Evolutionary conservation across 306 rosid genomes (phyloP), one percentile per base, ranked within the genome.

Genomic region (Medicago ruthenica): DNA sequence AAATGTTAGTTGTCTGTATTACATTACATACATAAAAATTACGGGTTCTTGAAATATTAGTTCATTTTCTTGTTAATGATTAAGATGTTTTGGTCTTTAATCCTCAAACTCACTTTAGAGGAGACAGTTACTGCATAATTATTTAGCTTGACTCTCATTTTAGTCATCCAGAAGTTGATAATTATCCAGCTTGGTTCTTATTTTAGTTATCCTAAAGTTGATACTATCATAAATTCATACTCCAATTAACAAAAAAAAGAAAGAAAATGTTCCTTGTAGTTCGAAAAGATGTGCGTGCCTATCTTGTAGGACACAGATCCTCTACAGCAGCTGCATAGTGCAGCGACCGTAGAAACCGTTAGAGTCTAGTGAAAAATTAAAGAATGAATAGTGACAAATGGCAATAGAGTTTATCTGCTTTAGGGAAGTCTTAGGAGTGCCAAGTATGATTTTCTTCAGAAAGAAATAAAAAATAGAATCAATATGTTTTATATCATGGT

Each of bases 401-500:
- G 9, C n/a, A 9, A 54, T 34, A 37, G 12, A 78, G 58, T n/a
- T 71, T 58, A 71, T 78, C 81, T 45, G 75, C 15, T 36, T 47
- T 15, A 41, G 60, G 53, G 2, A 71, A 64, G 39, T 53, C 27
- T 64, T 3, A 42, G 36, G 64, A 47, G 53, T 70, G 63, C 41
- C 76, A 45, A 42, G 21, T 34, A 31, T 78, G 50, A 55, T 76
- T 53, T 53, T 66, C 67, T 40, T 24, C 14, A 39, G 17, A 41
- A 6, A 17, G 3, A 20, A 27, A 40, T 3, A 13, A 4, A 20
- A 55, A 40, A 55, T 22, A 41, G 8, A 60, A 67, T 67, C 39
- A 17, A 37, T 12, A 45, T 42, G 68, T 77, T 47, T 60, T 27
- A 55, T 6, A 45, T 78, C 67, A 62, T 71, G 71, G 62, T 79